Evolutionary conservation across 169 alveolate species (phyloP), one percentile per base, ranked within the genome.

Genomic region (Plasmodium knowlesi): DNA sequence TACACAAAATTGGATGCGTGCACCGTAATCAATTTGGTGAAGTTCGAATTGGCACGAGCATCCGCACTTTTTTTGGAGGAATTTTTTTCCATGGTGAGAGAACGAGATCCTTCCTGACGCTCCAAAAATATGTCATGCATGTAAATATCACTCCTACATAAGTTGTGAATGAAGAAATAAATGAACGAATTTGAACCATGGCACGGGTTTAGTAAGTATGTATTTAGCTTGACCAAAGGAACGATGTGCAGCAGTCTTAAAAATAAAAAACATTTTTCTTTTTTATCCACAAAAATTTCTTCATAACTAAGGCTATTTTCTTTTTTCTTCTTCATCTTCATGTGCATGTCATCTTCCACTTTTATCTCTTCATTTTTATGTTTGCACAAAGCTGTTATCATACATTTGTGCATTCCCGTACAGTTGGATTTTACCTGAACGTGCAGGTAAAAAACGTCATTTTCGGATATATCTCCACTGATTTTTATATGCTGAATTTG

Each of bases 401-500:
- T 9, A 74, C 86, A 86, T 86, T 76, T 86, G 41, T 86, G 93
- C 39, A 86, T 74, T 3, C 93, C 93, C 0, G 32, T 57, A 43
- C 81, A 54, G 9, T 19, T 76, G 1, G 93, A 50, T 34, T 86
- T 78, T 32, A 86, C 93, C 25, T 76, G 54, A 78, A 86, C 28
- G 67, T 86, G 30, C 81, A 76, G 67, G 81, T n/a, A 34, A 32
- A 86, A 74, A 16, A 79, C 41, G 28, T 86, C 93, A 30, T 86
- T 37, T 34, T 37, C 37, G 34, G 39, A 74, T 1, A 86, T 53
- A 25, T 86, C 34, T 32, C 93, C 93, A 6, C 71, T 86, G 30
- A 86, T 86, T 37, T 74, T 86, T 32, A 86, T 54, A n/a, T 76
- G 53, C 46, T 86, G 93, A 34, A 86, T 86, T 53, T 86, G 79